phyloP scores from a whole-genome alignment of 495 filamentous ascomycete genomes.

The Cairneyella variabilis region DNA sequence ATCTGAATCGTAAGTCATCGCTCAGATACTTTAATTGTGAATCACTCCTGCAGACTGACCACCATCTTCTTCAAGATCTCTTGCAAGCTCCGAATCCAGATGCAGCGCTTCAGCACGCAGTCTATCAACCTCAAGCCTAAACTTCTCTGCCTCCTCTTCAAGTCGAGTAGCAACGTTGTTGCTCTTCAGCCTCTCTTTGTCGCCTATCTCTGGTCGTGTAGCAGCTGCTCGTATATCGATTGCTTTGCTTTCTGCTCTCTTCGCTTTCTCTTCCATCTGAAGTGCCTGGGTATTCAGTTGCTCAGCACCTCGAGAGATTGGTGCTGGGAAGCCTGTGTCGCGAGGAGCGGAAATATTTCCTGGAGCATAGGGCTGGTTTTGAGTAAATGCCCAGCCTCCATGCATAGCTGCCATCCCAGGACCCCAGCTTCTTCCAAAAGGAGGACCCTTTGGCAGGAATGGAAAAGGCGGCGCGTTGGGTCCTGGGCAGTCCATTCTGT shows the following conservation, averaged over 20 bases:
- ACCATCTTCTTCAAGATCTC: slow-evolving; percentile 10
- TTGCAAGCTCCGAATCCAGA: slow-evolving; percentile 18
- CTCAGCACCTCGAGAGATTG: slow-evolving; percentile 7
- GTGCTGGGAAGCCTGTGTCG: neutral
- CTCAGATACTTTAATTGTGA: too few species aligned
- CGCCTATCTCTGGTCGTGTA: neutral
- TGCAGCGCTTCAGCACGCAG: slow-evolving; percentile 18
- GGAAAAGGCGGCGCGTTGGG: neutral
- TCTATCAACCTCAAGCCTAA: slow-evolving; percentile 14
- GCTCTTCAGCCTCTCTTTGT: slow-evolving; percentile 14
- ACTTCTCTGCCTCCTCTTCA: slow-evolving; percentile 20
- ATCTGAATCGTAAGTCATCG: too few species aligned
- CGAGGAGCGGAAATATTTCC: neutral
- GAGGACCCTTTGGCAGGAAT: neutral
- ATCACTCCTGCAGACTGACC: neutral
- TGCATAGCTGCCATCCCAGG: slow-evolving; percentile 11
- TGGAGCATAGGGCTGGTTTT: slow-evolving; percentile 3
- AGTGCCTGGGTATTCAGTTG: slow-evolving; percentile 11
- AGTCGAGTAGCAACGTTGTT: slow-evolving; percentile 11
- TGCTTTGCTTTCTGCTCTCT: slow-evolving; percentile 7
- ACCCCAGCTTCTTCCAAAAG: too few species aligned
- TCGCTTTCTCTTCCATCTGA: slow-evolving; percentile 1
- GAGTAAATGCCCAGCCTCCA: slow-evolving; percentile 13
- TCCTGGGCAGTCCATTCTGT: too few species aligned
- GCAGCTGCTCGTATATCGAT: slow-evolving; percentile 1